A percentile compares a stretch with the other conserved stretches of the same genome.
These are phyloP conservation scores for Lepraria neglecta DNA, from an alignment of 495 filamentous ascomycete genomes.

Conservation along the genomic window DNA sequence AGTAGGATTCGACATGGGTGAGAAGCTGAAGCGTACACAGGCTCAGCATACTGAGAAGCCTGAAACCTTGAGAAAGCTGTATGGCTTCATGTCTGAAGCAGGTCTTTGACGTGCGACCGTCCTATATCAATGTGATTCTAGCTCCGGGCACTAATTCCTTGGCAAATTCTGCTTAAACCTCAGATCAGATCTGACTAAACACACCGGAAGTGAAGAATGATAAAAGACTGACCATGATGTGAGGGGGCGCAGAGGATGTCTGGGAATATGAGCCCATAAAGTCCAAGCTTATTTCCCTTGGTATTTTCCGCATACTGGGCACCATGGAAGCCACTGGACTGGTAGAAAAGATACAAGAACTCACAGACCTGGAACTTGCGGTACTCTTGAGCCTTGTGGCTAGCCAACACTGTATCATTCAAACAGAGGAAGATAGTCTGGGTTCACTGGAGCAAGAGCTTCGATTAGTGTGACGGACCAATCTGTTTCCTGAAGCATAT, in stretches of 20 bases:
- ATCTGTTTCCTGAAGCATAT: not conserved
- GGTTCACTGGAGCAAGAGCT: slow-evolving; percentile 65
- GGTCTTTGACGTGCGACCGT: no score
- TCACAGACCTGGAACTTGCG: slow-evolving; percentile 88
- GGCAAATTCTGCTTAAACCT: no score
- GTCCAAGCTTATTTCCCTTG: not conserved
- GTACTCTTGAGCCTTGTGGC: slow-evolving; percentile 70
- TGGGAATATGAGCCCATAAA: not conserved
- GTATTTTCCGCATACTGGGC: not conserved
- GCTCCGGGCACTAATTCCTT: no score
- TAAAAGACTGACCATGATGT: no score
- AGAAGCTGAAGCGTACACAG: not conserved
- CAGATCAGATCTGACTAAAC: no score
- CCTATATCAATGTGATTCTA: no score
- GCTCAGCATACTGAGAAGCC: slow-evolving; percentile 2
- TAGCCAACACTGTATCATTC: slow-evolving; percentile 81
- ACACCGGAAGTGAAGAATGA: no score
- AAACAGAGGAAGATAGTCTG: slow-evolving; percentile 55
- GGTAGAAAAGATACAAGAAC: slow-evolving; percentile 57
- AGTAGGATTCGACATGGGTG: slow-evolving; percentile 54
- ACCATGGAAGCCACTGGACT: slow-evolving; percentile 57
- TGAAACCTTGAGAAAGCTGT: no score
- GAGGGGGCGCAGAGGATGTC: not conserved
- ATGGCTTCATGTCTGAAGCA: no score
- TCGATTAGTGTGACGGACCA: slow-evolving; percentile 48